Evolutionary conservation across 1,284 basidiomycete genomes (phyloP), one percentile per base, ranked within the genome.

Genomic region (Prillingera fragicola): DNA sequence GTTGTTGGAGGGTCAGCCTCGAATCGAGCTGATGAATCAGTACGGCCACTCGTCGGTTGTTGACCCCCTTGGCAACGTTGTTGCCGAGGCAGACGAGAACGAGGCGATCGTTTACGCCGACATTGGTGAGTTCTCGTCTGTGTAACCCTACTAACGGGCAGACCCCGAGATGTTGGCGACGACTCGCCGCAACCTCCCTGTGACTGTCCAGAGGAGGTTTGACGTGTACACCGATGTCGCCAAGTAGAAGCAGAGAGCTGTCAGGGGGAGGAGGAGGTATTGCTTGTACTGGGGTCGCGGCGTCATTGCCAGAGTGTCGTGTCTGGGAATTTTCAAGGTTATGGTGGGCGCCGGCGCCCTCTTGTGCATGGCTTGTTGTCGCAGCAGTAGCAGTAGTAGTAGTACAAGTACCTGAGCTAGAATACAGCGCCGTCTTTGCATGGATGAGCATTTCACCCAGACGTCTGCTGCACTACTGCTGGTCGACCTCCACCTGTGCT

Each of bases 31-130:
- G 18, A 34, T 55, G 28, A 40, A 32, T 31, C 61, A 89, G 83
- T 95, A 87, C 80, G 91, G 90, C 1, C 88, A 91, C 67, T 86
- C 86, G 6, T 83, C 85, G 77, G 77, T 92, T 14, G 83, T 91
- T 17, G 85, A 94, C 71, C 91, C 92, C 12, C 81, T 85, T 74
- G 95, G 84, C n/a, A 77, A 80, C 47, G 78, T 94, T 21, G 67
- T 95, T 3, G 78, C 74, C 3, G 85, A 92, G 63, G 84, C 88
- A 9, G 78, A 78, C 26, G 85, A 95, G 57, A 75, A 76, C 3
- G 89, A 94, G 69, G 78, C 80, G 21, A 91, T 94, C 48, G 63
- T 95, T 4, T 85, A 83, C 62, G 81, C 80, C 2, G 77, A 84
- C 51, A 85, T 96, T 46, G 87, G 88, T 87, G 62, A 63, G 84